Base-by-base conservation (phyloP, 2,329 filamentous ascomycete species). In the Fusarium hainanense region DNA sequence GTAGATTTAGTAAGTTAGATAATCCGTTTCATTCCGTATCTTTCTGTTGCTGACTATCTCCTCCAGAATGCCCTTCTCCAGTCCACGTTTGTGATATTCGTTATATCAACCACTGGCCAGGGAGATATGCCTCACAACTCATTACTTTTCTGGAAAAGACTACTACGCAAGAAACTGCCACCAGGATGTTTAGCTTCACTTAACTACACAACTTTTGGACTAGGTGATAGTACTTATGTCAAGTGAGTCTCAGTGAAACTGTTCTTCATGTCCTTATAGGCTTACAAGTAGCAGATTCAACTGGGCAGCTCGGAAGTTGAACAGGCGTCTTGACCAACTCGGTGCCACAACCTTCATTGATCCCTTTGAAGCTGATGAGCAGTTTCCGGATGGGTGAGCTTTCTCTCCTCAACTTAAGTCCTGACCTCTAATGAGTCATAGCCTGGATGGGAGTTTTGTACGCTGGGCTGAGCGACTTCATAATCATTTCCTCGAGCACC, bases 141-240 rank as follows among this genome's bases (percentile, higher is more conserved):
- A 4, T 85, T 89, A 44, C 82, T 82, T 3, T 94, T 99, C 77
- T 99, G 96, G 96, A 93, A 88, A 77, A 92, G 89, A 63, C 84
- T 99, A 40, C 84, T 97, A 20, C 87, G 93, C 71, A 94, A 92
- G 79, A 93, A 89, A 72, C 85, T 99, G 28, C 88, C 91, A 14
- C 85, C 89, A 5, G 88, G 87, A 18, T 94, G 90, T 73, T 83
- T 99, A 41, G 77, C 83, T 40, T 85, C 86, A 34, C 82, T 97
- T 66, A 85, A 83, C 2, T 98, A 97, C 80, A 91, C 93, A 5
- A 92, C 91, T 0, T 97, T 98, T 83, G 96, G 96, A 1, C 85
- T 98, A 2, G 96, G 96, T 1, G 96, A 99, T 79, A 97, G 92
- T 76, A 97, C 94, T 2, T 99, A 99, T 84, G 87, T 92, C 58